Evolutionary conservation across 352 stramenopile species (phyloP).

Genomic region (Phytophthora pini): DNA sequence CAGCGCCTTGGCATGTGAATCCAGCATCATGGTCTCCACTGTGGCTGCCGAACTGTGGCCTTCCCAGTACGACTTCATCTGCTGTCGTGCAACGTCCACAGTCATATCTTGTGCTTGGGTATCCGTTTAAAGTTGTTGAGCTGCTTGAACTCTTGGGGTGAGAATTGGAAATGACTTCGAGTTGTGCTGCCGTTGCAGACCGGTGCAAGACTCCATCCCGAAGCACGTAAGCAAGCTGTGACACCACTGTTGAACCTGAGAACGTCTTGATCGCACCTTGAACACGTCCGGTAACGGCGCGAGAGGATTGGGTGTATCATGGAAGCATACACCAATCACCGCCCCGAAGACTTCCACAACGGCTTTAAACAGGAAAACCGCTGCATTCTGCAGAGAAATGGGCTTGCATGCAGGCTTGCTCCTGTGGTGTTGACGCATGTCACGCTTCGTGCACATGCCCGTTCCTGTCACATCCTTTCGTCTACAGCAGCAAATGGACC

Average conservation of each 20-base stretch:
- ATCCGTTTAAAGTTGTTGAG: slow-evolving; percentile 3
- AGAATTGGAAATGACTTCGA: slow-evolving; percentile 17
- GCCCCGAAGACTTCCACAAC: slow-evolving; percentile 9
- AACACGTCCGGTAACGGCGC: slow-evolving; percentile 23
- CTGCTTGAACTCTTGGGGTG: slow-evolving; percentile 9
- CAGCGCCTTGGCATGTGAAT: slow-evolving; percentile 72
- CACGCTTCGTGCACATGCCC: not conserved
- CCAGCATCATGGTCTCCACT: slow-evolving; percentile 86
- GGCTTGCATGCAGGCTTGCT: slow-evolving; percentile 2
- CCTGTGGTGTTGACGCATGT: slow-evolving; percentile 9
- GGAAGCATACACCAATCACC: slow-evolving; percentile 21
- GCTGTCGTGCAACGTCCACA: slow-evolving; percentile 53
- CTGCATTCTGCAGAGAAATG: slow-evolving; percentile 4
- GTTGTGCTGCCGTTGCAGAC: slow-evolving; percentile 6
- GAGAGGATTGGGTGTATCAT: slow-evolving; percentile 20
- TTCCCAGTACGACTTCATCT: slow-evolving; percentile 85
- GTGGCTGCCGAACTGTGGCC: slow-evolving; percentile 65
- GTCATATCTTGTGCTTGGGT: slow-evolving; percentile 37
- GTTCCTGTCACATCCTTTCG: slow-evolving; percentile 20
- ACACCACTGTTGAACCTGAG: slow-evolving; percentile 9
- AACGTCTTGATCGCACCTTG: not conserved
- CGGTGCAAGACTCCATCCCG: not conserved
- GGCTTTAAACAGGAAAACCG: not conserved
- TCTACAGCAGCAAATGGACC: slow-evolving; percentile 18
- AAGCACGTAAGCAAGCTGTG: not conserved